Percentiles rank a stretch among this genome's conserved stretches.
Evolutionary conservation across 495 filamentous ascomycete species (phyloP).

Genomic region (Penicillium chermesinum): DNA sequence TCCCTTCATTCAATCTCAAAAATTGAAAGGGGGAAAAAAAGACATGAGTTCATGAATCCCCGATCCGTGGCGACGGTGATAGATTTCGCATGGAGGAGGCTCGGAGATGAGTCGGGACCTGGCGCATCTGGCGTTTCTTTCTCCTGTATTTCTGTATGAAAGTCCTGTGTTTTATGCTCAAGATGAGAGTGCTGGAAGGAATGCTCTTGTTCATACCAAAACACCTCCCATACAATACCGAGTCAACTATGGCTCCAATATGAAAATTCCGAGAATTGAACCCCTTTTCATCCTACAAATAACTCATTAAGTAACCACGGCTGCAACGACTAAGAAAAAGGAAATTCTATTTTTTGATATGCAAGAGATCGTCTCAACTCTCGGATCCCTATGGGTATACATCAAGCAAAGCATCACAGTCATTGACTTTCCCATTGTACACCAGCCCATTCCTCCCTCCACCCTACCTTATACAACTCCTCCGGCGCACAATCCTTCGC

Average conservation of each 20-base stretch:
- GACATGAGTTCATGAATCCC: conserved; percentile 32
- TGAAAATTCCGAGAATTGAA: too few relatives aligned
- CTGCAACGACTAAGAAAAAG: not conserved
- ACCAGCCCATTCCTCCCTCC: conserved; percentile 90
- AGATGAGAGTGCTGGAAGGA: conserved; percentile 16
- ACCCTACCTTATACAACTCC: conserved; percentile 52
- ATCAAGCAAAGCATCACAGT: not conserved
- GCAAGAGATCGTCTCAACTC: not conserved
- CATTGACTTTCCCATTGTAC: conserved; percentile 99
- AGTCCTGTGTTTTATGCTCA: conserved; percentile 16
- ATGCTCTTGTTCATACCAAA: conserved; percentile 20
- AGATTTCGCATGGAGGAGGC: conserved; percentile 30
- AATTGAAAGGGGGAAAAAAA: conserved; percentile 16
- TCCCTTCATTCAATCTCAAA: conserved; percentile 4
- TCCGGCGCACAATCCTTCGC: conserved; percentile 58
- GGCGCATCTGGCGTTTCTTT: conserved; percentile 30
- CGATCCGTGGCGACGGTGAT: conserved; percentile 27
- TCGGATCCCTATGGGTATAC: not conserved
- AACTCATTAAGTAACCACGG: not conserved
- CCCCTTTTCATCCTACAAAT: too few relatives aligned
- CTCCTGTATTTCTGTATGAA: conserved; percentile 23
- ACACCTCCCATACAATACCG: conserved; percentile 2
- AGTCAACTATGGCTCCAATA: conserved; percentile 9
- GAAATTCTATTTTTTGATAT: conserved; percentile 4
- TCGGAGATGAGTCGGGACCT: conserved; percentile 30